Evolutionary conservation across 352 stramenopile genomes (phyloP), one percentile per base, ranked within the genome.

Genomic region (Phytopythium cucurbitacearum): DNA sequence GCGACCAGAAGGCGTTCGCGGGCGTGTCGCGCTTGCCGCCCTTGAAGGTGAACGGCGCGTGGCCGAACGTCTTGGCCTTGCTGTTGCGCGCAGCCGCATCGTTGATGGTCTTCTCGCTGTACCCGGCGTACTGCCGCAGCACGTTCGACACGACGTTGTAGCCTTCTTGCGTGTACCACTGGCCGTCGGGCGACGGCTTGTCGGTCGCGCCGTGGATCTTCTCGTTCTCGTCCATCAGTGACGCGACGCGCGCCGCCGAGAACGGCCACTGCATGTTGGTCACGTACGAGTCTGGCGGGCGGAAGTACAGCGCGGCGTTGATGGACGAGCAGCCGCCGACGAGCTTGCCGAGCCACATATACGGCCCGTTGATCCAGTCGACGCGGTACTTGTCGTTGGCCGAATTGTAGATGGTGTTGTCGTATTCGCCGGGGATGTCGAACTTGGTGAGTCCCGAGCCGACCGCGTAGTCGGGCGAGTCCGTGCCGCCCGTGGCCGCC

Each of bases 291-390:
- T 88, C 67, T 0, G 77, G 64, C 0, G 74, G 71, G 32, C 82
- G 76, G 50, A 95, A 83, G 68, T 92, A 94, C 5, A 96, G 71
- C 59, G 87, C 85, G 37, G 65, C 83, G 56, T 97, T 95, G 60
- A 95, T 85, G 11, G 75, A 85, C 16, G 75, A 91, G 43, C 73
- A 92, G 13, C 86, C 88, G 46, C 87, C 88, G 0, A 96, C 64
- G 32, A 85, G 68, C 62, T 94, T 92, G 37, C 83, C 86, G 12
- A 87, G 64, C 59, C 65, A 87, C 64, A 76, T 69, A 54, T 78
- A 69, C 9, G 53, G 40, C 45, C 65, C 75, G 15, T 46, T 64
- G 60, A 85, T 63, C 63, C 62, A 85, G 41, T 87, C 70, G 6
- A 78, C 61, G n/a, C 67, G 63, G 49, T 80, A 81, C 51, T 78